These are phyloP conservation scores for Aspergillus saccharolyticus DNA, from an alignment of 495 filamentous ascomycete genomes.

Conservation along the genomic window DNA sequence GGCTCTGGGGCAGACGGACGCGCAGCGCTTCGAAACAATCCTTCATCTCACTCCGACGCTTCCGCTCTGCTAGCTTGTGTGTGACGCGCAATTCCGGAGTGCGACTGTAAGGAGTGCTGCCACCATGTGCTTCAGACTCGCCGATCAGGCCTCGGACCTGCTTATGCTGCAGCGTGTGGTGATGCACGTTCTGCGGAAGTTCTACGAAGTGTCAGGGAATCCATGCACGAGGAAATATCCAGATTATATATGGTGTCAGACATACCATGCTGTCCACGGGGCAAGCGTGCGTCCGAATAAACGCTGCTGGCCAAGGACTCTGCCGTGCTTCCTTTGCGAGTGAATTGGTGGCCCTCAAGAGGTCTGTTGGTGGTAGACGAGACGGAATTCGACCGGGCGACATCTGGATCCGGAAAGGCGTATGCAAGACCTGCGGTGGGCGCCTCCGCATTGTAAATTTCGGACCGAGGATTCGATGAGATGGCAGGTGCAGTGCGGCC, in stretches of 20 bases:
- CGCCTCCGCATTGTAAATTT: conserved; percentile 73
- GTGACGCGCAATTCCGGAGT: conserved; percentile 93
- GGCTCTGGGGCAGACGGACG: conserved; percentile 73
- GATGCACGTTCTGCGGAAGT: conserved; percentile 54
- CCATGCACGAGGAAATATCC: neutral
- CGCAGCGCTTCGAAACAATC: conserved; percentile 86
- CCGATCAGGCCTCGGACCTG: conserved; percentile 62
- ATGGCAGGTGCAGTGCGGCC: conserved; percentile 67
- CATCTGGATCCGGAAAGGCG: conserved; percentile 75
- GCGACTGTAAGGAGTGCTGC: conserved; percentile 77
- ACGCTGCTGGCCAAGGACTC: conserved; percentile 70
- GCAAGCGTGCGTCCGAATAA: conserved; percentile 67
- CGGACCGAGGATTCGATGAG: conserved; percentile 68
- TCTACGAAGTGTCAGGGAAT: conserved; percentile 26
- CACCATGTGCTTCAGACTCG: conserved; percentile 49
- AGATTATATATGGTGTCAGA: neutral
- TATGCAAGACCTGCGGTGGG: conserved; percentile 79
- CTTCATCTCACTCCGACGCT: conserved; percentile 97
- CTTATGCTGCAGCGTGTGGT: conserved; percentile 72
- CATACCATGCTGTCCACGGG: conserved; percentile 62
- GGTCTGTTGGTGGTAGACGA: conserved; percentile 52
- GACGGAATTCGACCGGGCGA: conserved; percentile 47
- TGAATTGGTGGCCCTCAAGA: conserved; percentile 35
- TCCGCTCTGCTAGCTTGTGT: conserved; percentile 94
- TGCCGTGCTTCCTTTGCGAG: conserved; percentile 65